A percentile compares a stretch with the other conserved stretches of the same genome.
Evolutionary conservation across 1,139 yeast genomes (phyloP).

Genomic region (Nakaseomyces uthaithaninus): DNA sequence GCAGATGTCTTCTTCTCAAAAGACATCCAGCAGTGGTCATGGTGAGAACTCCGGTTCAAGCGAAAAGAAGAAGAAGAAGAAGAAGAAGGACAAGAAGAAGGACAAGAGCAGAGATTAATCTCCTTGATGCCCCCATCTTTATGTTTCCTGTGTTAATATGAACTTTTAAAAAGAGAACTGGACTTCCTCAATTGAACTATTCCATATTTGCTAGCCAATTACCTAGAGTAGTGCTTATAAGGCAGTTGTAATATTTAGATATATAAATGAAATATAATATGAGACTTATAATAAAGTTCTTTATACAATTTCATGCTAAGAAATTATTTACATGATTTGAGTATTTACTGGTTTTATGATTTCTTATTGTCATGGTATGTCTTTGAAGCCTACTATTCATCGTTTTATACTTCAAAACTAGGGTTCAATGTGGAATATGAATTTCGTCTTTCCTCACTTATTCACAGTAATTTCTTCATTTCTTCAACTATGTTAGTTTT

Average conservation of each 20-base stretch:
- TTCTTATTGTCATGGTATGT: too few species aligned
- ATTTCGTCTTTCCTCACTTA: background rate
- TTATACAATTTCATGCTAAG: background rate
- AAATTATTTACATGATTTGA: too few species aligned
- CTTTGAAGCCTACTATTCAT: too few species aligned
- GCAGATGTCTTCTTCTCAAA: conserved; percentile 24
- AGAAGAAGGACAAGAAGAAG: conserved; percentile 38
- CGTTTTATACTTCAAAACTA: too few species aligned
- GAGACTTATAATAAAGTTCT: background rate
- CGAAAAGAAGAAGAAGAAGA: conserved; percentile 38
- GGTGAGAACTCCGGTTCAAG: conserved; percentile 29
- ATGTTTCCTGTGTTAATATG: background rate
- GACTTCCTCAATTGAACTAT: too few species aligned
- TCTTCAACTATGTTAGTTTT: conserved; percentile 20
- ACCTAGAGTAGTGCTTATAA: background rate
- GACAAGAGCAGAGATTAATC: conserved; percentile 20
- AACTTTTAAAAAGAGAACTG: too few species aligned
- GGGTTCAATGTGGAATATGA: background rate
- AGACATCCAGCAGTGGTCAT: background rate
- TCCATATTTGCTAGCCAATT: background rate
- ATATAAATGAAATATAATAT: background rate
- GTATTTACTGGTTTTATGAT: too few species aligned
- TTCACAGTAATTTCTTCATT: background rate
- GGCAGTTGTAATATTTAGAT: conserved; percentile 2
- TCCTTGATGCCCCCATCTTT: background rate